These are phyloP conservation scores for Ploettnerulaceae sp. DNA, from an alignment of 2,329 filamentous ascomycete species.

Conservation along the genomic window DNA sequence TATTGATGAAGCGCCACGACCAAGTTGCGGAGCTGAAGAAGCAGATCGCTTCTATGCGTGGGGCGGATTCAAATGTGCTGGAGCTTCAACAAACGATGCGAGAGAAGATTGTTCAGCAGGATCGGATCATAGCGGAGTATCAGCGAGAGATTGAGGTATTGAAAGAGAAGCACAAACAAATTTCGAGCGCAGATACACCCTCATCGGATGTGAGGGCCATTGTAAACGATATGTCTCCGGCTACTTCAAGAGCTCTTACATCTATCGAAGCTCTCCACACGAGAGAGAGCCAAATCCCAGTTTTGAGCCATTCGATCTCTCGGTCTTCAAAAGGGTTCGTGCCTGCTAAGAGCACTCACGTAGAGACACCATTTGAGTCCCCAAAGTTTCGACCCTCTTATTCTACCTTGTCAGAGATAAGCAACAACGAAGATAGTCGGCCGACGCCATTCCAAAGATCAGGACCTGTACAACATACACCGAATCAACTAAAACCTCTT, in stretches of 20 bases:
- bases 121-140: slow-evolving; percentile 18
- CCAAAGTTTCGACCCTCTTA: slow-evolving; percentile 18
- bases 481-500: slow-evolving; percentile 15
- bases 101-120: slow-evolving; percentile 21
- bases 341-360: slow-evolving; percentile 10
- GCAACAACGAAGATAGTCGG: slow-evolving; percentile 24
- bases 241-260: slow-evolving; percentile 1
- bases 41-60: slow-evolving; percentile 45
- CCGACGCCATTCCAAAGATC: slow-evolving; percentile 20
- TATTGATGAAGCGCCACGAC: slow-evolving; percentile 51
- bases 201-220: slow-evolving; percentile 1
- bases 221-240: neutral
- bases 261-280: slow-evolving; percentile 7
- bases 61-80: slow-evolving; percentile 13
- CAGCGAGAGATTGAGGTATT: slow-evolving; percentile 20
- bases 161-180: slow-evolving; percentile 5
- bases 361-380: slow-evolving; percentile 15
- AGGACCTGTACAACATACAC: slow-evolving; percentile 26
- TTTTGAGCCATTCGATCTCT: slow-evolving; percentile 18
- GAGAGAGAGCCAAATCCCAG: slow-evolving; percentile 23
- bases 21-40: slow-evolving; percentile 53
- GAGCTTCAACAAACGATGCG: slow-evolving; percentile 21
- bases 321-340: slow-evolving; percentile 20
- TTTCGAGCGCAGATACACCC: neutral
- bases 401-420: slow-evolving; percentile 28